Conservation (phyloP, 371 early-diverging fungal species). For the Actinomucor elegans region DNA sequence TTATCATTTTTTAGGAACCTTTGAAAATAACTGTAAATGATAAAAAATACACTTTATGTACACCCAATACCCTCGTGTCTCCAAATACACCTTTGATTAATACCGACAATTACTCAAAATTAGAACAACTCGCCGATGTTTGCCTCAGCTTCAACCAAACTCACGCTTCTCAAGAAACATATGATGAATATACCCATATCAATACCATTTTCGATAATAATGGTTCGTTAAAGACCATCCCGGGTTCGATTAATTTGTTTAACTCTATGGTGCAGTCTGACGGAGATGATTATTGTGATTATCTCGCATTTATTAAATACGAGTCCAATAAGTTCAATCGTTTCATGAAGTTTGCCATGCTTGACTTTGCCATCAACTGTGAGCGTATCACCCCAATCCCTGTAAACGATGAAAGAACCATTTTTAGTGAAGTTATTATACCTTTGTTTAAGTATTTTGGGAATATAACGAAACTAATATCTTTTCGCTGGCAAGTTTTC, state of each 20-base stretch:
- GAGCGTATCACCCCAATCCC: slow-evolving; percentile 1
- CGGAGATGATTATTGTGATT: no score
- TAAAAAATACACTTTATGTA: background rate
- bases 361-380: slow-evolving; percentile 3
- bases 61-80: background rate
- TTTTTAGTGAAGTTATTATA: slow-evolving; percentile 1
- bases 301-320: no score
- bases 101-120: background rate
- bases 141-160: slow-evolving; percentile 1
- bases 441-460: slow-evolving; percentile 3
- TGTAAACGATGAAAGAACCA: slow-evolving; percentile 4
- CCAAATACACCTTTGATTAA: background rate
- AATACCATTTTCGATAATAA: no score
- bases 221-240: no score
- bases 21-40: background rate
- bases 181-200: background rate
- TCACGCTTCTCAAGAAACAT: background rate
- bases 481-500: background rate
- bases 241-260: no score
- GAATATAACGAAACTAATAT: background rate
- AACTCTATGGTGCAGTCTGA: no score
- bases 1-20: background rate
- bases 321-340: background rate
- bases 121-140: background rate
- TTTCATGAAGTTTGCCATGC: slow-evolving; percentile 3